A percentile compares a stretch with the other conserved stretches of the same genome.
These are phyloP conservation scores for Vigna angularis DNA, from an alignment of 306 rosid species.

Conservation along the genomic window DNA sequence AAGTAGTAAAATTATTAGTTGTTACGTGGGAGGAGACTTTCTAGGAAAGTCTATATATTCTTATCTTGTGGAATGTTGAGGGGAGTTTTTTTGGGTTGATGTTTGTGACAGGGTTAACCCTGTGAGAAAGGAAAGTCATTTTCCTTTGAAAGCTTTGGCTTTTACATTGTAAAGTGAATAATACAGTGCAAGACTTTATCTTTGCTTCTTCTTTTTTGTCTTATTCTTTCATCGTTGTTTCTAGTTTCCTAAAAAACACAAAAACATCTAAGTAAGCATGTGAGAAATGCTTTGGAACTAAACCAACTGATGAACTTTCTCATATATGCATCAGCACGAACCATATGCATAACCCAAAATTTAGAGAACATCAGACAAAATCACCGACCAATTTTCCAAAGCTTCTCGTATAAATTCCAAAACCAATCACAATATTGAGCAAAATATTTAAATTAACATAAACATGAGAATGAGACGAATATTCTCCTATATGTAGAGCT, in stretches of 20 bases:
- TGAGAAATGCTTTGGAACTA: neutral
- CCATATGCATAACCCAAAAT: neutral
- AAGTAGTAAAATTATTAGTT: too few relatives aligned
- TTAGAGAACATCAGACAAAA: slow-evolving; percentile 16
- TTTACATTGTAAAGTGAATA: too few relatives aligned
- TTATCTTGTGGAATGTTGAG: too few relatives aligned
- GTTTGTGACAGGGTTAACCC: too few relatives aligned
- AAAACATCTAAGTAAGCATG: neutral
- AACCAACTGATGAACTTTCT: slow-evolving; percentile 37
- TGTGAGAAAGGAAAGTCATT: too few relatives aligned
- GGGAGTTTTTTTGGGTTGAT: too few relatives aligned
- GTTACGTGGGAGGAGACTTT: too few relatives aligned
- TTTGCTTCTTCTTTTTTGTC: too few relatives aligned
- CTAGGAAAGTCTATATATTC: too few relatives aligned
- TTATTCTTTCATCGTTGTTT: too few relatives aligned
- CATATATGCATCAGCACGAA: slow-evolving; percentile 6
- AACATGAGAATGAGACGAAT: slow-evolving; percentile 13
- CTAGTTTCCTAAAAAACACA: neutral
- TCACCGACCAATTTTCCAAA: neutral
- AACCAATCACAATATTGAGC: neutral
- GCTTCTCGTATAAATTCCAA: slow-evolving; percentile 10
- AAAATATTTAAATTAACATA: neutral
- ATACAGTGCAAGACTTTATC: too few relatives aligned
- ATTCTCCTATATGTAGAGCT: neutral
- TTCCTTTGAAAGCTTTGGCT: too few relatives aligned